A percentile compares a stretch with the other conserved stretches of the same genome.
phyloP scores from a whole-genome alignment of 331 rosid genomes.

The Quercus phellos region DNA sequence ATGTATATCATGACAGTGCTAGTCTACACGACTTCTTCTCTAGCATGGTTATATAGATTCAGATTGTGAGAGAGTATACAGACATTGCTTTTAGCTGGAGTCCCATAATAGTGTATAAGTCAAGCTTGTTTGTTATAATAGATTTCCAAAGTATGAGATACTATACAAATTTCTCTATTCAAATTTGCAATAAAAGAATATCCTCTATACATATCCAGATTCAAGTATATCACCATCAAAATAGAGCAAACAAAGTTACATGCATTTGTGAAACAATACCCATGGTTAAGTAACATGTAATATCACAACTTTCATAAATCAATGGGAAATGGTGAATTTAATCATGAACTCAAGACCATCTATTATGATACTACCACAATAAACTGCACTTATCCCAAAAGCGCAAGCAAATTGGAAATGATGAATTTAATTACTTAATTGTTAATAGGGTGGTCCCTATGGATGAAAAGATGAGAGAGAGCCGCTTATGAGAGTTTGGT shows the following conservation, averaged over 20 bases:
- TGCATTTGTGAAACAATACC: background rate
- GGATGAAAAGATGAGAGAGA: no score
- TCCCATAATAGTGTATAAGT: conserved; percentile 18
- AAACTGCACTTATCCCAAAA: no score
- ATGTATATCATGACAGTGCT: conserved; percentile 19
- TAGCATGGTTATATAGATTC: conserved; percentile 2
- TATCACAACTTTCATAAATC: background rate
- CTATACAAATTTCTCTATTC: conserved; percentile 1
- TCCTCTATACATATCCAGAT: background rate
- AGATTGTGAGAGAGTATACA: conserved; percentile 24
- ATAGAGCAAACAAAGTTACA: background rate
- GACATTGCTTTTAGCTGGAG: conserved; percentile 36
- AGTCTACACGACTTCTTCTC: conserved; percentile 19
- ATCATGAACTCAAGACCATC: no score
- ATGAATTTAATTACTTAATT: no score
- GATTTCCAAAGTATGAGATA: background rate
- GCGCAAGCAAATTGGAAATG: no score
- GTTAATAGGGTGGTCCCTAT: no score
- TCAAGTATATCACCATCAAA: background rate
- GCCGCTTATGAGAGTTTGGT: no score
- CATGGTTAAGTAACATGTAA: background rate
- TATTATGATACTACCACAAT: no score
- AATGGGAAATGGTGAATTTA: no score
- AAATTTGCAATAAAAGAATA: background rate
- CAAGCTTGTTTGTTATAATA: conserved; percentile 10